Evolutionary conservation across 2,329 filamentous ascomycete species (phyloP).

Genomic region (Dendryphion nanum): DNA sequence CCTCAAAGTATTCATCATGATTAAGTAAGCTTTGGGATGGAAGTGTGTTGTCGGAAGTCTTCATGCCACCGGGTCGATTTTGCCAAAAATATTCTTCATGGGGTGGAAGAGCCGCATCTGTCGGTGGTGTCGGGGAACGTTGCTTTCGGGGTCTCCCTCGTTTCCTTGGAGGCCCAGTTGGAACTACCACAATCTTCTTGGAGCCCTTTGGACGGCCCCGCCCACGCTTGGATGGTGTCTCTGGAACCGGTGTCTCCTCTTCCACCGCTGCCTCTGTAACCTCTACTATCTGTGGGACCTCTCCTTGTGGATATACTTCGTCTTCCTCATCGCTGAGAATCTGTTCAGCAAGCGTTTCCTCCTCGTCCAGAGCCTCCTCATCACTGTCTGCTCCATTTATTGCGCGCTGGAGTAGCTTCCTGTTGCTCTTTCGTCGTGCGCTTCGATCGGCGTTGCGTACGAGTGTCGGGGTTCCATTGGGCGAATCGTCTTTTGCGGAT

Average conservation of each 20-base stretch:
- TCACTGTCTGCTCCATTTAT: constrained; percentile 64
- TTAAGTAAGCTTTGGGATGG: constrained; percentile 73
- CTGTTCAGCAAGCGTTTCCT: constrained; percentile 65
- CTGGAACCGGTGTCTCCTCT: constrained; percentile 39
- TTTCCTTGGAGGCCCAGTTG: constrained; percentile 10
- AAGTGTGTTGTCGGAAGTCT: constrained; percentile 85
- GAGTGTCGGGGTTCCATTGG: constrained; percentile 59
- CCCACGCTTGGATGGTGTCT: constrained; percentile 56
- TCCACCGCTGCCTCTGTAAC: constrained; percentile 12
- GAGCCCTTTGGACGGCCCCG: constrained; percentile 48
- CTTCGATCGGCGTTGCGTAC: constrained; percentile 76
- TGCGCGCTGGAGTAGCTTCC: constrained; percentile 70
- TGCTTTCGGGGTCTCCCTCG: constrained; percentile 58
- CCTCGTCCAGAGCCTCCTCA: constrained; percentile 65
- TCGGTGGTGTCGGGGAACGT: constrained; percentile 75
- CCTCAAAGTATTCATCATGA: constrained; percentile 86
- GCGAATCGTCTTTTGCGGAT: constrained; percentile 28
- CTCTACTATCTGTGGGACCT: background rate
- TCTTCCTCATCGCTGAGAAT: constrained; percentile 61
- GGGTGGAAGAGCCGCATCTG: constrained; percentile 69
- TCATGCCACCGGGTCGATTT: constrained; percentile 75
- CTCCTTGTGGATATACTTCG: constrained; percentile 8
- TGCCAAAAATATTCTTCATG: constrained; percentile 95
- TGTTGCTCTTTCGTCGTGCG: constrained; percentile 80
- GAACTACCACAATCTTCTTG: constrained; percentile 30